phyloP scores from a whole-genome alignment of 164 flowering plant genomes.

The Vitis rupestris region DNA sequence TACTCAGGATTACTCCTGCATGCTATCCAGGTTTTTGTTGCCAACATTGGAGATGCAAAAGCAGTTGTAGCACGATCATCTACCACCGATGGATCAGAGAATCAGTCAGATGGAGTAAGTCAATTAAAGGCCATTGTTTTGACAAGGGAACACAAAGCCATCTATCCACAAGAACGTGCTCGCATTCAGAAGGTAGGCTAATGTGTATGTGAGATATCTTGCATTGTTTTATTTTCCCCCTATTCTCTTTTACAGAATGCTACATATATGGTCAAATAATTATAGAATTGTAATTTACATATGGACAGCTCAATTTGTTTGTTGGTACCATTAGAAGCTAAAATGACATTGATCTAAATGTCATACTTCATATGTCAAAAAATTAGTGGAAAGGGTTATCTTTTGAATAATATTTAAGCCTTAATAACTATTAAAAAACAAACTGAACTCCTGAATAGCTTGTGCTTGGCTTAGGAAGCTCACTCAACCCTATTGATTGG shows the following conservation, averaged over 20 bases:
- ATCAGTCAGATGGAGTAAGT: constrained; percentile 26
- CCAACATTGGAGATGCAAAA: constrained; percentile 93
- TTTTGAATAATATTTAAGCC: too few species aligned
- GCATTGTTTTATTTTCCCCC: neutral
- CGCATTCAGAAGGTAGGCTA: constrained; percentile 74
- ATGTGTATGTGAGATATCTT: too few species aligned
- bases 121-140: constrained; percentile 78
- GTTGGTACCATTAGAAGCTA: neutral
- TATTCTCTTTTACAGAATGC: neutral
- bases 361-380: neutral
- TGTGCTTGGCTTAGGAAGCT: neutral
- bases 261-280: neutral
- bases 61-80: constrained; percentile 78
- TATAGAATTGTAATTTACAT: neutral
- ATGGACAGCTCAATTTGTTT: neutral
- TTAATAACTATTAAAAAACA: neutral
- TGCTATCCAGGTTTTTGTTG: constrained; percentile 68
- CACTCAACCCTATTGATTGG: neutral
- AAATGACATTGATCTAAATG: neutral
- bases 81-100: constrained; percentile 35
- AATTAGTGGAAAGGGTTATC: too few species aligned
- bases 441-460: neutral
- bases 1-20: neutral
- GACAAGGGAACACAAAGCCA: constrained; percentile 93
- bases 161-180: constrained; percentile 83